phyloP scores from a whole-genome alignment of 2,329 filamentous ascomycete species.

The Aspergillus ruber region DNA sequence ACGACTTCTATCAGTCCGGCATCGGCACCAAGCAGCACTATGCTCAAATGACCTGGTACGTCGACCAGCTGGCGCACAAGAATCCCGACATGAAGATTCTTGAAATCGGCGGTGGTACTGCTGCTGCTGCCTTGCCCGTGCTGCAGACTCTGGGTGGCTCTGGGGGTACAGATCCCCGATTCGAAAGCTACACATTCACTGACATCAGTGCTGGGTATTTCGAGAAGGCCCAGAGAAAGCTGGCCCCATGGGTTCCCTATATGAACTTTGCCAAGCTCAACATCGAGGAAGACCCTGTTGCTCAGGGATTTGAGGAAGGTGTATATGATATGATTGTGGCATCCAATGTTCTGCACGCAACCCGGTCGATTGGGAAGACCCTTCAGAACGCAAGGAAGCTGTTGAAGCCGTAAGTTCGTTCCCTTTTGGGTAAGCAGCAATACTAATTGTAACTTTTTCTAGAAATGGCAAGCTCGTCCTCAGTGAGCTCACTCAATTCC shows the following conservation, averaged over 20 bases:
- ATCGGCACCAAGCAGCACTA: not conserved
- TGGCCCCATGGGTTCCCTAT: conserved; percentile 15
- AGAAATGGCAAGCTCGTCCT: not conserved
- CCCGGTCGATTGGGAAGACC: conserved; percentile 3
- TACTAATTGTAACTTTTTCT: not conserved
- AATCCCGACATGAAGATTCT: not conserved
- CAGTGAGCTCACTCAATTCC: too few relatives aligned
- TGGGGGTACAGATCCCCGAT: not conserved
- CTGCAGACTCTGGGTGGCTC: not conserved
- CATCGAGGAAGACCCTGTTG: conserved; percentile 18
- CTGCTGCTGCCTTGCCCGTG: not conserved
- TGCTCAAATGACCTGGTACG: not conserved
- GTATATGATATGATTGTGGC: conserved; percentile 31
- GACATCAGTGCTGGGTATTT: conserved; percentile 27
- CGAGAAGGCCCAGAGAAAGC: conserved; percentile 19
- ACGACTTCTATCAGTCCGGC: not conserved
- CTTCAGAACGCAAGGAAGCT: not conserved
- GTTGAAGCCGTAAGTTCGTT: not conserved
- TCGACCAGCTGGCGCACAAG: not conserved
- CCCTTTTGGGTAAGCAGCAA: not conserved
- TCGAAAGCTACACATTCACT: conserved; percentile 20
- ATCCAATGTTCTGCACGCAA: conserved; percentile 29
- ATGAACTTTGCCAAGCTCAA: conserved; percentile 25
- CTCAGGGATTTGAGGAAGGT: conserved; percentile 22
- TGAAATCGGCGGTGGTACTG: not conserved